Percentiles rank a stretch among this genome's conserved stretches.
These are phyloP conservation scores for Thalassiosira delicatula DNA, from an alignment of 352 stramenopile species.

Conservation along the genomic window DNA sequence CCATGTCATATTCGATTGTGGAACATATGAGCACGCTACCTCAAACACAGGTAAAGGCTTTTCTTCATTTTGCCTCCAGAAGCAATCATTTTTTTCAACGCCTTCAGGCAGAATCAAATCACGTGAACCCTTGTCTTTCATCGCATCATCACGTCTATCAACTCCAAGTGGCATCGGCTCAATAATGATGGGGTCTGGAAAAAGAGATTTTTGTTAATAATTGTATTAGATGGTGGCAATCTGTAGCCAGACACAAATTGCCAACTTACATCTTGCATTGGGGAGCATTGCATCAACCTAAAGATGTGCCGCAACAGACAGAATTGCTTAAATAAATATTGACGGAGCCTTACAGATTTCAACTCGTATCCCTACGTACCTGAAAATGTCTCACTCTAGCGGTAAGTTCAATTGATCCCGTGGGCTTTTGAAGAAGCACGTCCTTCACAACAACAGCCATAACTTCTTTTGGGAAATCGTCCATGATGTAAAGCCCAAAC, in stretches of 20 bases:
- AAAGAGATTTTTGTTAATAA: too few species aligned
- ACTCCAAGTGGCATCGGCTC: slow-evolving; percentile 58
- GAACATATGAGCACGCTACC: slow-evolving; percentile 49
- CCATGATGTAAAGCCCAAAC: slow-evolving; percentile 64
- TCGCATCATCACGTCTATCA: slow-evolving; percentile 36
- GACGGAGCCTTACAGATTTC: too few species aligned
- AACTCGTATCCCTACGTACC: too few species aligned
- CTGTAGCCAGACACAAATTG: too few species aligned
- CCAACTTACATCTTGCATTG: slow-evolving; percentile 57
- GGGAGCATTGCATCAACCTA: slow-evolving; percentile 71
- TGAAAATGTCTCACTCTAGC: slow-evolving; percentile 35
- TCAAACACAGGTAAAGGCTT: slow-evolving; percentile 57
- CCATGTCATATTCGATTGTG: slow-evolving; percentile 68
- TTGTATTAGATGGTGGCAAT: too few species aligned
- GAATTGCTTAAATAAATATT: too few species aligned
- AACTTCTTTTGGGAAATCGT: slow-evolving; percentile 67
- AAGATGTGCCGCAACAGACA: too few species aligned
- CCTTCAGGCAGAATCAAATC: not conserved
- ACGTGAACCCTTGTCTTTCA: not conserved
- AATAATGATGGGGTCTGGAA: slow-evolving; percentile 76
- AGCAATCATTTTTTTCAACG: slow-evolving; percentile 53
- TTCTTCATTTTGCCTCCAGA: slow-evolving; percentile 57
- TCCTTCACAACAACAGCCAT: slow-evolving; percentile 61
- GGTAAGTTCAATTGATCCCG: slow-evolving; percentile 56
- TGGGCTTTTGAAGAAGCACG: slow-evolving; percentile 61